Conservation (phyloP, 163 green algal species). For the Chlamydomonas reinhardtii region DNA sequence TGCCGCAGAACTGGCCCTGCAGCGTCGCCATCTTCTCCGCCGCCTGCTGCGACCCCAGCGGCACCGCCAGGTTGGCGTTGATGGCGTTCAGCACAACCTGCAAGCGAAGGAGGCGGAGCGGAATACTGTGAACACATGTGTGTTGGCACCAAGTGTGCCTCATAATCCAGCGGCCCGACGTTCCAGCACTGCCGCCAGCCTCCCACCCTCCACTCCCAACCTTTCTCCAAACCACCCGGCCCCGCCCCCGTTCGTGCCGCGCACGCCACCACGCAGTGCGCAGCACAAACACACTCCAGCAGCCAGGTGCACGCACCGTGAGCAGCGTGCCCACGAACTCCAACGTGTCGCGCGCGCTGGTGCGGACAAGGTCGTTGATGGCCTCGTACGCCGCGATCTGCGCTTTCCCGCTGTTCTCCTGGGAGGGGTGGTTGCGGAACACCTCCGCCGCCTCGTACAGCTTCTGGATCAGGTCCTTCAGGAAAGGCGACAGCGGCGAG, state of each 20-base stretch:
- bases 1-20: constrained; percentile 87
- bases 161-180: too few species aligned
- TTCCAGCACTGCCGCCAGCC: too few species aligned
- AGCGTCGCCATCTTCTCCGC: constrained; percentile 82
- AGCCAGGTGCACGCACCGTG: constrained; percentile 32
- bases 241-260: too few species aligned
- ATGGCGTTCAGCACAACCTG: constrained; percentile 64
- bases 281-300: background rate
- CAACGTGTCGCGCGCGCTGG: constrained; percentile 82
- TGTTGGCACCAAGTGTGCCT: too few species aligned
- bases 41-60: constrained; percentile 63
- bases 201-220: too few species aligned
- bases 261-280: too few species aligned
- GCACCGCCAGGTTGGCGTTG: constrained; percentile 65
- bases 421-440: constrained; percentile 60
- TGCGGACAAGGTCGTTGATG: constrained; percentile 96
- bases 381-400: constrained; percentile 93
- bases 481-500: constrained; percentile 89
- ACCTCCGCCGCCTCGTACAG: constrained; percentile 71
- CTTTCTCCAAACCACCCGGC: too few species aligned
- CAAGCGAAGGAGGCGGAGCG: background rate
- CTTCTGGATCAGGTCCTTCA: constrained; percentile 88
- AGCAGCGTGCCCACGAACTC: constrained; percentile 89
- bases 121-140: too few species aligned
- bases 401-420: constrained; percentile 57